Evolutionary conservation across 1,284 basidiomycete genomes (phyloP), one percentile per base, ranked within the genome.

Genomic region (Singerocomus rubriflavus): DNA sequence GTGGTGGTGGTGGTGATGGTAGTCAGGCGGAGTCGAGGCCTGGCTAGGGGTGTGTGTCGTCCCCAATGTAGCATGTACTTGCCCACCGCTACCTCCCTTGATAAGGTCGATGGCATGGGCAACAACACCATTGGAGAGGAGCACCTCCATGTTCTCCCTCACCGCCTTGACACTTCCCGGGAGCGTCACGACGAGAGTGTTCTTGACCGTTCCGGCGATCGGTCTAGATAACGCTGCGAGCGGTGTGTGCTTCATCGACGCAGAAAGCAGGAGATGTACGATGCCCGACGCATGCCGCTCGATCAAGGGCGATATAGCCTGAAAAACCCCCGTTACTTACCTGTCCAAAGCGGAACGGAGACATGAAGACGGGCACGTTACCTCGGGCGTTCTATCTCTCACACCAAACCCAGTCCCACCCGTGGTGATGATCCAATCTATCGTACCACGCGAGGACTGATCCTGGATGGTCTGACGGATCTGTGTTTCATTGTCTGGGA

Each of bases 151-250:
- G 59, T 85, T 91, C 63, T 94, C 91, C 53, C 76, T 82, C 26
- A 93, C 91, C 2, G 90, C 92, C 60, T 90, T 93, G 21, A 85
- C 78, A 57, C 88, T 91, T 1, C 92, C 92, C 0, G 93, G 93
- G 9, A 95, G 80, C 0, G 88, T 90, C 16, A 89, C 74, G 27
- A 95, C 72, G 14, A 95, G 74, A 0, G 85, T 85, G 32, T 79
- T 77, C 27, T 70, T 71, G 51, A 83, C 71, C 7, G 88, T 86
- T 0, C 92, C 92, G 3, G 88, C 90, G 13, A 93, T 73, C 1
- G 89, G 88, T 10, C 92, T 81, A 1, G 91, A 88, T 9, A 95
- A 76, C 0, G 89, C 88, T 3, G 89, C 92, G 30, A 93, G 71
- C 1, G 88, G 85, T 0, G 92, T 95, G 54, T 88, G 78, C 51